Evolutionary conservation across 306 rosid genomes (phyloP).

Genomic region (Rosa rugosa): DNA sequence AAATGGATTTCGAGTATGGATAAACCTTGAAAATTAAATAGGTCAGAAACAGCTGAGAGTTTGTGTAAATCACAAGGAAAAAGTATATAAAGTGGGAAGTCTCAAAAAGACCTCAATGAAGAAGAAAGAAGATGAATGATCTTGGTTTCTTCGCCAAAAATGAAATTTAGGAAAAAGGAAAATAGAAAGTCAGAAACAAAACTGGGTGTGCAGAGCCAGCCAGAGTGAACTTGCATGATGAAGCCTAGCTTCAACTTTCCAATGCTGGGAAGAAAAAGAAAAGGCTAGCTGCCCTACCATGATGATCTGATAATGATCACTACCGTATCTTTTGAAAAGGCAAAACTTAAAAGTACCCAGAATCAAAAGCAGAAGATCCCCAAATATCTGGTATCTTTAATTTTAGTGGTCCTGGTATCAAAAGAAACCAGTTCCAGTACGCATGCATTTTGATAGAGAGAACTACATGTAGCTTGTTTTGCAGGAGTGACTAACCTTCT

Average conservation of each 20-base stretch:
- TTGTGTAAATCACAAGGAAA: too few relatives aligned
- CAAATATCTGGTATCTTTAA: neutral
- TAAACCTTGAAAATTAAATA: neutral
- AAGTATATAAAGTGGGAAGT: neutral
- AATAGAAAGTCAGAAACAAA: neutral
- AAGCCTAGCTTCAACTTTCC: constrained; percentile 7
- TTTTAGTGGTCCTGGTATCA: neutral
- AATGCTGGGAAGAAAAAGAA: neutral
- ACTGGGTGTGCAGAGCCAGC: neutral
- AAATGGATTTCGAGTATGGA: neutral
- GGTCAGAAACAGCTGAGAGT: neutral
- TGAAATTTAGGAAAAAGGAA: neutral
- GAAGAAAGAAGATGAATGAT: neutral
- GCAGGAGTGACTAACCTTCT: constrained; percentile 8
- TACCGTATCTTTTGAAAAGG: neutral
- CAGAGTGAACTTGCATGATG: neutral
- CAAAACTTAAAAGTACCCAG: neutral
- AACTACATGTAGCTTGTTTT: neutral
- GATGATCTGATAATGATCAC: neutral
- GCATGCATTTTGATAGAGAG: neutral
- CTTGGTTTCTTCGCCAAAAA: neutral
- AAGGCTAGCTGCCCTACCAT: neutral
- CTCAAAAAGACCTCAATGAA: neutral
- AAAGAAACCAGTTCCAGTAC: constrained; percentile 1
- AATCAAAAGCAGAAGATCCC: neutral